Conservation (phyloP, 2,329 filamentous ascomycete genomes). For the Epichloe bromicola region DNA sequence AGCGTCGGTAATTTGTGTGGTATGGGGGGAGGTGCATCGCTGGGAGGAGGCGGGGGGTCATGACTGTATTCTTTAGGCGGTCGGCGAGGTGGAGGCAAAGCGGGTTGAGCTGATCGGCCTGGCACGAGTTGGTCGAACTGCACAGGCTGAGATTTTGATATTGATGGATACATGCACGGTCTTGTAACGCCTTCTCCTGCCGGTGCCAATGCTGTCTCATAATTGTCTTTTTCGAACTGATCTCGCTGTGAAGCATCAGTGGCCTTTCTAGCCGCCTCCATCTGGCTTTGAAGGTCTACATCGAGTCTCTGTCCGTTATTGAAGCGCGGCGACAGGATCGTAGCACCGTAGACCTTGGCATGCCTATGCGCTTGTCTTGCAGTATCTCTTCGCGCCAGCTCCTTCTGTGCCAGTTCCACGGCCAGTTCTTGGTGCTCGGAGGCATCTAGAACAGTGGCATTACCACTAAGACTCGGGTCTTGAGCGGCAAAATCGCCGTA, state of each 20-base stretch:
- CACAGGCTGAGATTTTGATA: conserved; percentile 37
- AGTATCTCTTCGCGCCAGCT: conserved; percentile 55
- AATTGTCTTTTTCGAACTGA: neutral
- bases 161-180: conserved; percentile 43
- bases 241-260: conserved; percentile 21
- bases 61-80: conserved; percentile 18
- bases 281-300: conserved; percentile 34
- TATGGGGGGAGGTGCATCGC: conserved; percentile 11
- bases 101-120: conserved; percentile 6
- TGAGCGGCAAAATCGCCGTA: conserved; percentile 37
- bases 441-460: conserved; percentile 51
- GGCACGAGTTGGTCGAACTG: conserved; percentile 23
- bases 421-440: conserved; percentile 62
- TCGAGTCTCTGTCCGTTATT: conserved; percentile 19
- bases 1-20: conserved; percentile 16
- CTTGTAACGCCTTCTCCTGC: conserved; percentile 13
- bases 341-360: conserved; percentile 17
- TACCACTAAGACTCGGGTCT: conserved; percentile 49
- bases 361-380: conserved; percentile 43
- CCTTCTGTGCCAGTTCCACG: conserved; percentile 60
- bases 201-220: conserved; percentile 10
- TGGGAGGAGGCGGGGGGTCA: neutral
- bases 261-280: conserved; percentile 37
- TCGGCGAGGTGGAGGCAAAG: conserved; percentile 18
- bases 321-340: conserved; percentile 1